Evolutionary conservation across 2,329 filamentous ascomycete species (phyloP).

Genomic region (Pyrenochaeta sp.): DNA sequence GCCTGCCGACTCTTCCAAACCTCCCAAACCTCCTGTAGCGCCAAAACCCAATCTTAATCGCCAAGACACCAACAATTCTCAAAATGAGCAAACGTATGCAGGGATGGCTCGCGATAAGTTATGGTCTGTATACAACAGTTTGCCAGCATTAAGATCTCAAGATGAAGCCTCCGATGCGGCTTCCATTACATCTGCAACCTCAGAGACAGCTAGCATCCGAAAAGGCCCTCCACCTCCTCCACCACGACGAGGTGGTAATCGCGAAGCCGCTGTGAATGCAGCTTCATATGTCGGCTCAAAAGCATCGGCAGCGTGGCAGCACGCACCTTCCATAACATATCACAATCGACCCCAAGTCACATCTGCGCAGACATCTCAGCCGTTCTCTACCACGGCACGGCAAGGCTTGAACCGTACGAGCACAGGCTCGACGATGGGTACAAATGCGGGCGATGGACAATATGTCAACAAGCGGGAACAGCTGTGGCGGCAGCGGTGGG

Average conservation of each 20-base stretch:
- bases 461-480: constrained; percentile 73
- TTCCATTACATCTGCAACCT: constrained; percentile 15
- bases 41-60: constrained; percentile 36
- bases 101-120: constrained; percentile 51
- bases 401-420: constrained; percentile 35
- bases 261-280: constrained; percentile 48
- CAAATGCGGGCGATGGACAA: constrained; percentile 22
- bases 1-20: constrained; percentile 41
- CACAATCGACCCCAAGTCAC: constrained; percentile 31
- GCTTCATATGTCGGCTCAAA: constrained; percentile 50
- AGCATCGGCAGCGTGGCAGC: constrained; percentile 45
- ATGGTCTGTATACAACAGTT: constrained; percentile 50
- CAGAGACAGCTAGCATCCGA: constrained; percentile 17
- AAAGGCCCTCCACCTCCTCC: constrained; percentile 43
- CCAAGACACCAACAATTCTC: constrained; percentile 12
- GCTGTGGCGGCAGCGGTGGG: constrained; percentile 74
- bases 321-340: constrained; percentile 41
- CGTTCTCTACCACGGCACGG: constrained; percentile 35
- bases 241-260: constrained; percentile 47
- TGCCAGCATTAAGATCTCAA: constrained; percentile 45
- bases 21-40: constrained; percentile 40
- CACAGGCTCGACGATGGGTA: constrained; percentile 34
- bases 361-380: constrained; percentile 27
- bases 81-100: constrained; percentile 44
- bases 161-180: constrained; percentile 19